A percentile compares a stretch with the other conserved stretches of the same genome.
Conservation (phyloP, 2,329 filamentous ascomycete genomes). For the Thelonectria olida region DNA sequence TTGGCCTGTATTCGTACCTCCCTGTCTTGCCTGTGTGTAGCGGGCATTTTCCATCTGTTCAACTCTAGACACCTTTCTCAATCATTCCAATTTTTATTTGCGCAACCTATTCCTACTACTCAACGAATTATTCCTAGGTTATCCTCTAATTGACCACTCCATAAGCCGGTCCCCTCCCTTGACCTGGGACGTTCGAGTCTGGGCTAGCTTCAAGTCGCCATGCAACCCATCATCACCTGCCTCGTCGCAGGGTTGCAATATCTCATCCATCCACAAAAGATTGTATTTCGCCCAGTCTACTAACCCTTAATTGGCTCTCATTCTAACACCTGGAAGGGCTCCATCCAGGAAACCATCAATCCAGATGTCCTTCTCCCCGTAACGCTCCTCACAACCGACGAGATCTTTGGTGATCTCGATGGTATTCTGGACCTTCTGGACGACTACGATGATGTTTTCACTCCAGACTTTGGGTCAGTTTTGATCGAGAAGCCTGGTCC, state of each 20-base stretch:
- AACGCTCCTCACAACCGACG: slow-evolving; percentile 49
- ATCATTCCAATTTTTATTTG: background rate
- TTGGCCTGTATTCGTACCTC: background rate
- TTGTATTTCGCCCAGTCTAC: slow-evolving; percentile 35
- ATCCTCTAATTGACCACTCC: background rate
- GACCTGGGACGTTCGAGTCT: background rate
- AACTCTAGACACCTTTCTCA: background rate
- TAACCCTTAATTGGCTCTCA: background rate
- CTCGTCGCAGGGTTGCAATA: slow-evolving; percentile 50
- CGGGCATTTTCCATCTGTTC: background rate
- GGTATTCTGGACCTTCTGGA: slow-evolving; percentile 45
- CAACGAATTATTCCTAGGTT: background rate
- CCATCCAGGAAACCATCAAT: slow-evolving; percentile 53
- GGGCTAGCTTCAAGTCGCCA: slow-evolving; percentile 7
- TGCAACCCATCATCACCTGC: slow-evolving; percentile 48
- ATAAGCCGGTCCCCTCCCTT: background rate
- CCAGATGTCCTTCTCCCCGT: slow-evolving; percentile 52
- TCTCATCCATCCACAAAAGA: slow-evolving; percentile 50
- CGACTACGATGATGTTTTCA: slow-evolving; percentile 50
- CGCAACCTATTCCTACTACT: background rate
- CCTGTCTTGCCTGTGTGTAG: background rate
- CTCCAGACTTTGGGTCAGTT: slow-evolving; percentile 48
- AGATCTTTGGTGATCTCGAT: slow-evolving; percentile 50
- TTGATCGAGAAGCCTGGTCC: slow-evolving; percentile 49
- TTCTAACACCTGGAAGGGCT: slow-evolving; percentile 42